Evolutionary conservation across 2,329 filamentous ascomycete genomes (phyloP), one percentile per base, ranked within the genome.

Genomic region (Curvularia sp.): DNA sequence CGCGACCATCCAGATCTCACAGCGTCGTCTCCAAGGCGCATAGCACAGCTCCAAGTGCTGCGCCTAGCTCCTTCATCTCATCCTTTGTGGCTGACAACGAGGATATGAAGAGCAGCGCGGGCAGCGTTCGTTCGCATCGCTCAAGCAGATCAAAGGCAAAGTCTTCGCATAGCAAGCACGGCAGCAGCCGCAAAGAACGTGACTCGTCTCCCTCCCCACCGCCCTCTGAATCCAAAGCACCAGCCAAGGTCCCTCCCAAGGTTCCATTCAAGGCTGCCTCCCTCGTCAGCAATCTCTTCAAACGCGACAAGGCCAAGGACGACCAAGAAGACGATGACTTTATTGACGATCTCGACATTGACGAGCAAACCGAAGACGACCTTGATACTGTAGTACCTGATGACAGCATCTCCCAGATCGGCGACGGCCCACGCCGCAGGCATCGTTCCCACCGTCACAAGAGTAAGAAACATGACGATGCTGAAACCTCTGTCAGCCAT

Each of bases 321-420:
- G 49, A 51, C 9, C 63, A 62, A 34, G 70, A 76, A 4, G 67
- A 77, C 30, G 63, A 68, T 34, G 69, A 73, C 52, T 67, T 73
- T 28, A 69, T 72, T 28, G 77, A 80, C 49, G 76, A 78, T 19
- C 63, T 70, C n/a, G 73, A 74, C n/a, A 69, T 74, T 42, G 72
- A 73, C n/a, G 68, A 74, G 19, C 38, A 70, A 25, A 68, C 65
- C 19, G 66, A 69, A 47, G 63, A 67, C 10, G 77, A 82, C 54
- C 68, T 70, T 49, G 79, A 79, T 59, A 82, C 80, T 3, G 77
- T 83, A 1, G 76, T 78, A 2, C 81, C 81, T 1, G 79, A 80
- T 57, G 81, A 83, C 57, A 80, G 78, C 53, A 81, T 83, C 59
- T 81, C 79, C 13, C 78, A 81, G 42, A 67, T 64, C 23, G 72